Conservation (phyloP, 345 rosid species). For the Atalantia buxifolia region DNA sequence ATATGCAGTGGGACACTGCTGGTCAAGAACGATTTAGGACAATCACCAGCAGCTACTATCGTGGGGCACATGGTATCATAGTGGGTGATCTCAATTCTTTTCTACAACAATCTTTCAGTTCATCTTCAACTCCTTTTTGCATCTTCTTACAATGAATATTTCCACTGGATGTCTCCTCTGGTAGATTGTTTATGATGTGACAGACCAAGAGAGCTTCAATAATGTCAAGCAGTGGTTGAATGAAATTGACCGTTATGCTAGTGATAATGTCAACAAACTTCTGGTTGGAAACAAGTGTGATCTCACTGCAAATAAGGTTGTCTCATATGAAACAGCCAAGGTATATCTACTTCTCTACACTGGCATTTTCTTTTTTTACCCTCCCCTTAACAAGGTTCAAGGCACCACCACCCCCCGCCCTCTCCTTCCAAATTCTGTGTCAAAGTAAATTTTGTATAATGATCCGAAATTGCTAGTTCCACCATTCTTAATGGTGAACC, state of each 20-base stretch:
- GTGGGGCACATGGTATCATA: conserved; percentile 96
- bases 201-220: conserved; percentile 81
- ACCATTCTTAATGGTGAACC: too few species aligned
- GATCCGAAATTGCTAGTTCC: background rate
- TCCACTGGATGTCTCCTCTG: conserved; percentile 11
- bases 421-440: too few species aligned
- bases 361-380: background rate
- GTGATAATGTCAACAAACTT: conserved; percentile 74
- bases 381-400: background rate
- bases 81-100: conserved; percentile 34
- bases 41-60: conserved; percentile 93
- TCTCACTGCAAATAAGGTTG: conserved; percentile 67
- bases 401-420: background rate
- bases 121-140: too few species aligned
- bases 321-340: conserved; percentile 69
- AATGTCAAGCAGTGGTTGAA: conserved; percentile 76
- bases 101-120: background rate
- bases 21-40: conserved; percentile 97
- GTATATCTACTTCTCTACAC: conserved; percentile 22
- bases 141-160: background rate
- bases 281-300: conserved; percentile 79
- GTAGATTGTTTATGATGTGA: conserved; percentile 78
- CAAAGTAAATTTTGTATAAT: background rate
- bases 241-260: conserved; percentile 80
- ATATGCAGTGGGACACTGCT: conserved; percentile 92